Evolutionary conservation across 495 filamentous ascomycete genomes (phyloP), one percentile per base, ranked within the genome.

Genomic region (Penicillium cataractarum): DNA sequence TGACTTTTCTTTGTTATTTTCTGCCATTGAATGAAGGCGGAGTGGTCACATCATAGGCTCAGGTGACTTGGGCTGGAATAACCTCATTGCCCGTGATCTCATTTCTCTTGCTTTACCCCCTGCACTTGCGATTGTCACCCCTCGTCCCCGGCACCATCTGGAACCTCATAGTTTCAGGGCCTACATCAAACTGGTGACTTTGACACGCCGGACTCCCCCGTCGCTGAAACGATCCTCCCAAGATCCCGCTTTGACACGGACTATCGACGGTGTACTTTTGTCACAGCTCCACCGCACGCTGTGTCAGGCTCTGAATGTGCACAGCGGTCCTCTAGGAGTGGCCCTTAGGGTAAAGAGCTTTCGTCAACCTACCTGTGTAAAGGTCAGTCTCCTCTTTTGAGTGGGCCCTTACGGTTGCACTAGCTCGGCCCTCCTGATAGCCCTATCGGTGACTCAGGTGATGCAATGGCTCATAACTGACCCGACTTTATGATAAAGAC

Each of bases 1-100:
- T 37, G 29, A 58, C 39, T 53, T 60, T 59, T 56, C 44, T 29
- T 35, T 55, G 19, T 32, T 44, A 33, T 63, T 60, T 70, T 70
- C 64, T 67, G 64, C 67, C 59, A 10, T 5, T 7, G n/a, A 17
- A 29, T 33, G 6, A 53, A 37, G 58, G 66, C 65, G 63, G 57
- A 64, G 24, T 52, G 26, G 6, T 31, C 57, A 50, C 35, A 57
- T 53, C 51, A 57, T 59, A 40, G 64, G 26, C 63, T 72, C 70
- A 68, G 65, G 62, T 69, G 70, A 69, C 64, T 71, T 66, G 32
- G 70, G 64, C 68, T 67, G 62, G 67, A 68, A 72, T 70, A 72
- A 65, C 65, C 65, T 70, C 67, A 69, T 69, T 46, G 60, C 63
- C 64, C 29, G 26, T 60, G 50, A 64, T 64, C 44, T 27, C 40